These are phyloP conservation scores for Leishmania braziliensis DNA, from an alignment of 208 protist genomes.

Conservation along the genomic window DNA sequence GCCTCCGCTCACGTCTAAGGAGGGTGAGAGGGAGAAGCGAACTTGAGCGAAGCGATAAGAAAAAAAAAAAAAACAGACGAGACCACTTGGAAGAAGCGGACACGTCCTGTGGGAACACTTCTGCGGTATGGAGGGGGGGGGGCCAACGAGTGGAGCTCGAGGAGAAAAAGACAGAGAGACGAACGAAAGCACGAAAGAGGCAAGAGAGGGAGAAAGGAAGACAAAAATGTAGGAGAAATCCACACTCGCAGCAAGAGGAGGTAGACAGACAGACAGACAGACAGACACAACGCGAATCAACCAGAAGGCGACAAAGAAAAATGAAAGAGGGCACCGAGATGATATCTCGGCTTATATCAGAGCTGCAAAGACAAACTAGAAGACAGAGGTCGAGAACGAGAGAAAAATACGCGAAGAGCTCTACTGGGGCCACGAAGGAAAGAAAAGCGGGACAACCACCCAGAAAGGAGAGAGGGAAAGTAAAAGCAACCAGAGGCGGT, in stretches of 20 bases:
- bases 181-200: neutral
- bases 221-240: neutral
- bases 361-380: neutral
- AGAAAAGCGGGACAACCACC: neutral
- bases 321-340: neutral
- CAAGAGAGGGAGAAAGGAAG: neutral
- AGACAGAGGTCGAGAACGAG: neutral
- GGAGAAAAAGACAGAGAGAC: constrained; percentile 7
- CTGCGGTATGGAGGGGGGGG: neutral
- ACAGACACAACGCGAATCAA: neutral
- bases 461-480: neutral
- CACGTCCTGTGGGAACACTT: neutral
- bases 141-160: neutral
- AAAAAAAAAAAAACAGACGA: constrained; percentile 1
- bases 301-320: neutral
- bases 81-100: neutral
- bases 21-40: neutral
- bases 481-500: neutral
- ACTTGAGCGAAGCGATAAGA: neutral
- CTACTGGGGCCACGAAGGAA: neutral
- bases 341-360: neutral
- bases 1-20: neutral
- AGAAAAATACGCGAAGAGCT: neutral
- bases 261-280: neutral
- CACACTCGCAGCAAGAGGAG: neutral